These are phyloP conservation scores for Globisporangium emineosum DNA, from an alignment of 352 stramenopile species.

Conservation along the genomic window DNA sequence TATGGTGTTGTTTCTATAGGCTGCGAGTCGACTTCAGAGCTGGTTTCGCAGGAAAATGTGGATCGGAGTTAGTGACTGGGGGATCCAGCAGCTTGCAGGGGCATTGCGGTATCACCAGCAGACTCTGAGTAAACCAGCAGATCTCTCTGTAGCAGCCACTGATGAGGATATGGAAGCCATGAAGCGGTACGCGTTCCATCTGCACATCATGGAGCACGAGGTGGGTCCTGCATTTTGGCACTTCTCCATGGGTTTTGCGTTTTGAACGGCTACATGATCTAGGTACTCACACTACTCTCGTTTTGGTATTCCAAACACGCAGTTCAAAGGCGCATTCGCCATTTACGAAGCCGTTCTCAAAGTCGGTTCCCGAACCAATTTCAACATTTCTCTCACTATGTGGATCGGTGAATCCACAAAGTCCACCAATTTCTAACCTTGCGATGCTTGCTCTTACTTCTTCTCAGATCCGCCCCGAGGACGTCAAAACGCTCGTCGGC, in stretches of 20 bases:
- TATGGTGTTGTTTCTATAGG: conserved; percentile 10
- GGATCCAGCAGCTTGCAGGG: conserved; percentile 27
- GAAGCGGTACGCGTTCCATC: conserved; percentile 40
- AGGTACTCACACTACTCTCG: neutral
- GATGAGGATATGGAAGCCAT: conserved; percentile 23
- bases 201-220: conserved; percentile 41
- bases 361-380: conserved; percentile 19
- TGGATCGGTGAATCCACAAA: no score
- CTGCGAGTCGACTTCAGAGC: conserved; percentile 36
- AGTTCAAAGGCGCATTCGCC: conserved; percentile 51
- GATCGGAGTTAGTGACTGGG: conserved; percentile 44
- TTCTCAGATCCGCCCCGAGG: conserved; percentile 29
- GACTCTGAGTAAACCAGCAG: neutral
- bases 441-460: neutral
- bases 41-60: conserved; percentile 57
- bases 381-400: neutral
- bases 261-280: neutral
- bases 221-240: neutral
- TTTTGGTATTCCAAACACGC: neutral
- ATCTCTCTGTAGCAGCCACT: conserved; percentile 3
- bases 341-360: conserved; percentile 55
- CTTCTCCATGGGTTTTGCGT: neutral
- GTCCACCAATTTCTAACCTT: neutral
- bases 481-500: conserved; percentile 39
- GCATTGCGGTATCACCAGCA: conserved; percentile 43